Evolutionary conservation across 495 filamentous ascomycete genomes (phyloP).

Genomic region (Penicillium cinerascens): DNA sequence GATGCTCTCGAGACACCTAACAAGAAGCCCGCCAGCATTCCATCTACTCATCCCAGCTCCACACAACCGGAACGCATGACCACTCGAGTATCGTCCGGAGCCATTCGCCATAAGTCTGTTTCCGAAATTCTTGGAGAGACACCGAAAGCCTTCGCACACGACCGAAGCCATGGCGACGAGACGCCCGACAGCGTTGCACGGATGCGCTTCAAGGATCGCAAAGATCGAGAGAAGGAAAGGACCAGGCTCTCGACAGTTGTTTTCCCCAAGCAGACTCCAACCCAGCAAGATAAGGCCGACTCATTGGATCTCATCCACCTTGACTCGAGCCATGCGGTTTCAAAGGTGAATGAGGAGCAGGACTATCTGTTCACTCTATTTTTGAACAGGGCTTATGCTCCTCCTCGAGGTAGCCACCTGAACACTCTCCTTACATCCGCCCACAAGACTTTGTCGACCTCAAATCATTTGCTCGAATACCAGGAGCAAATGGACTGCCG

Average conservation of each 20-base stretch:
- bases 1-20: slow-evolving; percentile 13
- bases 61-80: slow-evolving; percentile 54
- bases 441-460: slow-evolving; percentile 77
- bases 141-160: slow-evolving; percentile 41
- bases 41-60: slow-evolving; percentile 23
- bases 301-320: slow-evolving; percentile 35
- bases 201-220: slow-evolving; percentile 51
- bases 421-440: slow-evolving; percentile 68
- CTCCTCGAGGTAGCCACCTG: slow-evolving; percentile 56
- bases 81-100: slow-evolving; percentile 62
- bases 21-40: slow-evolving; percentile 14
- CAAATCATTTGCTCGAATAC: slow-evolving; percentile 70
- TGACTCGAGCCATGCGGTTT: slow-evolving; percentile 46
- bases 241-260: slow-evolving; percentile 74
- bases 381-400: slow-evolving; percentile 60
- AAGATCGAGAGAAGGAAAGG: slow-evolving; percentile 58
- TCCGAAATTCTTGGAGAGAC: slow-evolving; percentile 68
- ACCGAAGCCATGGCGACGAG: slow-evolving; percentile 35
- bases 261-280: slow-evolving; percentile 60
- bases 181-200: slow-evolving; percentile 45
- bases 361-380: slow-evolving; percentile 87
- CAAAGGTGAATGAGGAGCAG: slow-evolving; percentile 49
- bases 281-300: slow-evolving; percentile 38
- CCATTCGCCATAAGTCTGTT: slow-evolving; percentile 68
- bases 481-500: slow-evolving; percentile 81